Base-by-base conservation (phyloP, 148 eudicot species). In the Amaranthus palmeri region DNA sequence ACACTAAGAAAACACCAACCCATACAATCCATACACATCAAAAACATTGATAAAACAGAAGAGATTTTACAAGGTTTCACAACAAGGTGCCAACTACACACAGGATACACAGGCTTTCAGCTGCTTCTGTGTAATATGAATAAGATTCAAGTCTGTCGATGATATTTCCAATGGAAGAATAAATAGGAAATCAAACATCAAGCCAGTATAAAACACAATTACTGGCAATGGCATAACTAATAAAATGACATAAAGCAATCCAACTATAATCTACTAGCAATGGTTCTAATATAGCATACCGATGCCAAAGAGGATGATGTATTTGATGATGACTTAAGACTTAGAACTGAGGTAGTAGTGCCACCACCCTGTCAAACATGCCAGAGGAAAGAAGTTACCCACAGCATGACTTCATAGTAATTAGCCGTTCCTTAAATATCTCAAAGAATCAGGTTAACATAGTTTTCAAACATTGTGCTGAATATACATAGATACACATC, bases 351-450 rank as follows among this genome's bases (percentile, higher is more conserved):
- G 68, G 81, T 83, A 65, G 84, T 72, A 61, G 85, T 82, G 79
- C 75, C 79, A 77, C 83, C 88, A 79, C 88, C 92, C 99, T 96
- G 86, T 76, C 78, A 83, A 77, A 78, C 67, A 79, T 54, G 59
- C 13, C 67, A 61, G 61, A 73, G 65, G 61, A 57, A 70, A 40
- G 62, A 12, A 57, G n/a, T 69, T 64, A 41, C 8, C 56, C 46
- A 15, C 65, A 51, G 3, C 8, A 53, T 8, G 15, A 53, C 2
- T 36, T 10, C 3, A 54, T 3, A 45, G 50, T 5, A 53, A 52
- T 41, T 13, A 14, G 67, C 67, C 14, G n/a, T 47, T 65, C 43
- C 12, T 15, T 46, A 36, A 65, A 65, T n/a, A 45, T 3, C 40
- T 13, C 51, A 45, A 65, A 42, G 49, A 10, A 41, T 40, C 47